A percentile compares a stretch with the other conserved stretches of the same genome.
phyloP scores from a whole-genome alignment of 2,329 filamentous ascomycete genomes.

The Trichoderma sp. region DNA sequence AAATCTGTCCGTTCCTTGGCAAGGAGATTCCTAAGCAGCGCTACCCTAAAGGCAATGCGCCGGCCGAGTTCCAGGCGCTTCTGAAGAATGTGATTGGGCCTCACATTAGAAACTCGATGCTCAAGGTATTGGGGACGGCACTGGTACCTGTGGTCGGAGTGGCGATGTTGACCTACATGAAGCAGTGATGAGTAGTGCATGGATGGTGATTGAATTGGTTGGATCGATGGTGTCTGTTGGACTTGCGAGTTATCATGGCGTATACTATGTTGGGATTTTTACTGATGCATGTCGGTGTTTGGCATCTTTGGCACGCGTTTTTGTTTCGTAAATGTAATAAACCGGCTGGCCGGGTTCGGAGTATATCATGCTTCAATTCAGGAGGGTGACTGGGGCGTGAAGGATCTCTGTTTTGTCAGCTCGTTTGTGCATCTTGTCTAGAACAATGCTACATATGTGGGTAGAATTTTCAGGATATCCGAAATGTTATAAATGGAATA shows the following conservation, averaged over 20 bases:
- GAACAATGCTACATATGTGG: not conserved
- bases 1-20: constrained; percentile 36
- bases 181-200: not conserved
- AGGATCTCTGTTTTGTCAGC: not conserved
- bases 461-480: not conserved
- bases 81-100: not conserved
- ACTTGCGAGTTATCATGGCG: not conserved
- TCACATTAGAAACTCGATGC: not conserved
- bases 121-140: not conserved
- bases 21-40: constrained; percentile 29
- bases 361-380: not conserved
- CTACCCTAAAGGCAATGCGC: constrained; percentile 14
- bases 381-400: not conserved
- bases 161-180: not conserved
- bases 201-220: not conserved
- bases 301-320: not conserved
- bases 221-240: not conserved
- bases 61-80: constrained; percentile 7
- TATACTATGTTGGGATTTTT: not conserved
- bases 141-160: constrained; percentile 5
- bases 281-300: not conserved
- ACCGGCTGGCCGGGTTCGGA: not conserved
- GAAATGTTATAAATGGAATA: not conserved
- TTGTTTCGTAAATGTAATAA: not conserved
- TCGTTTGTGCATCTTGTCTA: not conserved